These are phyloP conservation scores for Parathielavia hyrcaniae DNA, from an alignment of 495 filamentous ascomycete genomes.

Conservation along the genomic window DNA sequence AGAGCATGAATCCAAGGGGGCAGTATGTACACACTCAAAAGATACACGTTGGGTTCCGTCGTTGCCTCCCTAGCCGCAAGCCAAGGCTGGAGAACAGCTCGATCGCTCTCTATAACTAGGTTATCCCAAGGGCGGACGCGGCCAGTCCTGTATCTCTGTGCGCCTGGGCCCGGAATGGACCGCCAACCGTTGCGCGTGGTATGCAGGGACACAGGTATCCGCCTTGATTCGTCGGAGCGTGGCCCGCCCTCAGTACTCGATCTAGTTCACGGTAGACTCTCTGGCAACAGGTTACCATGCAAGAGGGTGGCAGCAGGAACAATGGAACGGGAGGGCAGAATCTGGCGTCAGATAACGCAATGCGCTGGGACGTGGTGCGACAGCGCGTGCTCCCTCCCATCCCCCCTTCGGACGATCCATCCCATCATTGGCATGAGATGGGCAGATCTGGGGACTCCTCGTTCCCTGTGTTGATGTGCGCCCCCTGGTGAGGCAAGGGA, in stretches of 20 bases:
- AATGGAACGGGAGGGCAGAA: constrained; percentile 21
- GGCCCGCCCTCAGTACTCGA: not conserved
- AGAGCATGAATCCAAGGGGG: not conserved
- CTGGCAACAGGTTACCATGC: not conserved
- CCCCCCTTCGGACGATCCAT: not conserved
- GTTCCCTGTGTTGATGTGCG: not conserved
- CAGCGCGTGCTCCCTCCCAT: not conserved
- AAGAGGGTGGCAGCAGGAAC: not conserved
- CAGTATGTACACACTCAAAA: not conserved
- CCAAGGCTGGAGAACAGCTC: not conserved
- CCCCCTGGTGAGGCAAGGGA: constrained; percentile 3
- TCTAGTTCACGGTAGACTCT: not conserved
- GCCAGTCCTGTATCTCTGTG: not conserved
- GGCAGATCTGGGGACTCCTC: not conserved
- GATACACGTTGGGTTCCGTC: not conserved
- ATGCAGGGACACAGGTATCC: not conserved
- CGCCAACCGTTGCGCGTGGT: not conserved
- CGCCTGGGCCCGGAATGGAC: not conserved
- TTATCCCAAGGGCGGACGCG: not conserved
- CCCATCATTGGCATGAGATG: constrained; percentile 7
- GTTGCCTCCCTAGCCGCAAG: not conserved
- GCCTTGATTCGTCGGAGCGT: not conserved
- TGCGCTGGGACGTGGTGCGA: not conserved
- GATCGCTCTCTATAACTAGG: not conserved
- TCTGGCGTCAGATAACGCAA: constrained; percentile 25